These are phyloP conservation scores for Flaveria trinervia DNA, from an alignment of 129 eudicot species.

Conservation along the genomic window DNA sequence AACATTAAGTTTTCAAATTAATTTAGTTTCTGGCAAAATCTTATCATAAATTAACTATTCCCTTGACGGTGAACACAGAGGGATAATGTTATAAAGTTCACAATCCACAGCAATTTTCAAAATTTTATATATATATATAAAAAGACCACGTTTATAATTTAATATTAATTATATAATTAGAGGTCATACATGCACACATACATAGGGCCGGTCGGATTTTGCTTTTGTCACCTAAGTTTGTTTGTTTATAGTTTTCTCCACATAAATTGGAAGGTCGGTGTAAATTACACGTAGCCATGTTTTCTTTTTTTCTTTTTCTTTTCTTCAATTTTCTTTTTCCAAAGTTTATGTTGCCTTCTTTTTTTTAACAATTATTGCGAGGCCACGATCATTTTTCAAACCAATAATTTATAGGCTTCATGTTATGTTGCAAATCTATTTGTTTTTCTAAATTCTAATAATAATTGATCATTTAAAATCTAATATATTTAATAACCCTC, in stretches of 20 bases:
- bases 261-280: slow-evolving; percentile 8
- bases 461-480: too few relatives aligned
- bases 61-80: too few relatives aligned
- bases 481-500: too few relatives aligned
- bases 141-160: neutral
- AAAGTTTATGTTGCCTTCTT: neutral
- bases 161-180: neutral
- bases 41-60: too few relatives aligned
- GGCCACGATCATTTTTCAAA: neutral
- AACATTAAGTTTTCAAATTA: too few relatives aligned
- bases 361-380: neutral
- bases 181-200: neutral
- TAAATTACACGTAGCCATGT: neutral
- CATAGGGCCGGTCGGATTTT: slow-evolving; percentile 11
- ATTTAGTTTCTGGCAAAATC: too few relatives aligned
- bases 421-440: neutral
- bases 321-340: neutral
- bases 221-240: slow-evolving; percentile 23
- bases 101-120: too few relatives aligned
- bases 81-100: too few relatives aligned
- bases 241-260: slow-evolving; percentile 9
- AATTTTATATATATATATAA: too few relatives aligned
- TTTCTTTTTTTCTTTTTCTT: neutral
- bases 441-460: too few relatives aligned
- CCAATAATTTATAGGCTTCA: neutral